Conservation (phyloP, 2,329 filamentous ascomycete genomes). For the Domatiomyces globalis region DNA sequence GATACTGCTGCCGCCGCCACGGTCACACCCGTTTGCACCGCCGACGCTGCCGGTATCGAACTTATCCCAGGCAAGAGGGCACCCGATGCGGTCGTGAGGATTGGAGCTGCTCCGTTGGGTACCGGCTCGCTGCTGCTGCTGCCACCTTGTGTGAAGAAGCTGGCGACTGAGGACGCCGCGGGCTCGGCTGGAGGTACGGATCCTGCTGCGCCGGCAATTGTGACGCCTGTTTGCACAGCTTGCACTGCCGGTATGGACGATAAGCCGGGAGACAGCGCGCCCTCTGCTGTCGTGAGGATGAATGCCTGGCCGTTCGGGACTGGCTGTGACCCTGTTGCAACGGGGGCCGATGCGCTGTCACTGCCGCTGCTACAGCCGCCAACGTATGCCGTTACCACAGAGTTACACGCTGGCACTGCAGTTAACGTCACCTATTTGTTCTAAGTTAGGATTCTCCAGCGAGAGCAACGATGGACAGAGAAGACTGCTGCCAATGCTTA, state of each 20-base stretch:
- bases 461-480: neutral
- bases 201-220: constrained; percentile 6
- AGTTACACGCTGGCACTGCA: neutral
- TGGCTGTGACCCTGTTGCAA: neutral
- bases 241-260: constrained; percentile 14
- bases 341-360: neutral
- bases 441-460: neutral
- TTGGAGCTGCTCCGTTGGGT: constrained; percentile 6
- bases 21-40: constrained; percentile 12
- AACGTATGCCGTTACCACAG: neutral
- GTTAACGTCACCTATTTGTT: neutral
- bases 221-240: constrained; percentile 13
- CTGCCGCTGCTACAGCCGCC: neutral
- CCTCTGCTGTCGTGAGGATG: constrained; percentile 3
- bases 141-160: neutral
- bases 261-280: constrained; percentile 9
- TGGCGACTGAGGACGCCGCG: neutral
- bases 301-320: constrained; percentile 5
- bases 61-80: constrained; percentile 13
- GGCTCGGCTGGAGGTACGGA: constrained; percentile 1
- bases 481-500: neutral
- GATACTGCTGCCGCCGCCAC: constrained; percentile 5
- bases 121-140: neutral
- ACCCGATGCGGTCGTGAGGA: constrained; percentile 4
- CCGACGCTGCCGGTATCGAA: constrained; percentile 13